phyloP scores from a whole-genome alignment of 2,329 filamentous ascomycete genomes.

The Tolypocladium capitatum region DNA sequence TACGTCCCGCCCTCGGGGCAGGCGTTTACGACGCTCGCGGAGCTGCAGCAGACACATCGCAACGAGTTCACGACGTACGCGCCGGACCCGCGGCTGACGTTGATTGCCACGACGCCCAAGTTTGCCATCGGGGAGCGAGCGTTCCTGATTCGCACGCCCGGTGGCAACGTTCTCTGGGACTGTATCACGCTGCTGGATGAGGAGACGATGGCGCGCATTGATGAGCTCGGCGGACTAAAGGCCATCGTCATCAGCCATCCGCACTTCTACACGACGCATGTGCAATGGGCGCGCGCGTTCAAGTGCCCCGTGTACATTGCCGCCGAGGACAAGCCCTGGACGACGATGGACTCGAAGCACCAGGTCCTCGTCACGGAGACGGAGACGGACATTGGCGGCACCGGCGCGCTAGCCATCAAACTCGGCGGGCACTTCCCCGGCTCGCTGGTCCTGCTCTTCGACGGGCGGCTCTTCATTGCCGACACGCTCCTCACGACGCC shows the following conservation, averaged over 20 bases:
- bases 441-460: slow-evolving; percentile 52
- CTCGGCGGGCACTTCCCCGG: slow-evolving; percentile 72
- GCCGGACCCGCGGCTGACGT: slow-evolving; percentile 29
- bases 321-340: slow-evolving; percentile 52
- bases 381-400: slow-evolving; percentile 26
- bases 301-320: slow-evolving; percentile 57
- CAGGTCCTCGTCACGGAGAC: slow-evolving; percentile 33
- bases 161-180: slow-evolving; percentile 71
- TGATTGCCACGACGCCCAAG: slow-evolving; percentile 38
- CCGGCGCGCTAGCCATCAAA: slow-evolving; percentile 50
- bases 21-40: slow-evolving; percentile 47
- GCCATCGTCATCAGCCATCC: slow-evolving; percentile 70
- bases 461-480: slow-evolving; percentile 53
- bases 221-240: slow-evolving; percentile 47
- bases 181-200: slow-evolving; percentile 57
- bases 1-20: slow-evolving; percentile 47
- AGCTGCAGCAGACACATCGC: slow-evolving; percentile 27
- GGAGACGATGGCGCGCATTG: slow-evolving; percentile 45
- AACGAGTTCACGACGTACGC: slow-evolving; percentile 40
- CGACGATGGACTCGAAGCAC: slow-evolving; percentile 30
- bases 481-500: slow-evolving; percentile 66
- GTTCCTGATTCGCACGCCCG: slow-evolving; percentile 50
- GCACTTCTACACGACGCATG: slow-evolving; percentile 68
- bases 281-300: slow-evolving; percentile 60
- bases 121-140: slow-evolving; percentile 66